Percentiles rank a stretch among this genome's conserved stretches.
Conservation (phyloP, 1,284 basidiomycete species). For the Gomphus sp. region DNA sequence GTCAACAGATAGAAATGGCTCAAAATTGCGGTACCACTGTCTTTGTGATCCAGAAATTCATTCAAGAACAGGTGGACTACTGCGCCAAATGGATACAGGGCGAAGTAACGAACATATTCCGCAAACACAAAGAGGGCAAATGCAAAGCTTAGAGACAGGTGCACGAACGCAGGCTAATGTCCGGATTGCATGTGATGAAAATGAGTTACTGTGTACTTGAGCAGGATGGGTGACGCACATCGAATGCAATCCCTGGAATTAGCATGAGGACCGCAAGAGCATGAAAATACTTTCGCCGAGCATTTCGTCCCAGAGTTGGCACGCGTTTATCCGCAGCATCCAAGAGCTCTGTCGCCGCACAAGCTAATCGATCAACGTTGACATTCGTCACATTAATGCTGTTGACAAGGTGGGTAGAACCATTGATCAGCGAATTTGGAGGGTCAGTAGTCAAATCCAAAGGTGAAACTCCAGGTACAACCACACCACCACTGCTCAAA, state of each 20-base stretch:
- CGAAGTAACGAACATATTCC: slow-evolving; percentile 97
- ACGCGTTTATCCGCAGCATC: slow-evolving; percentile 84
- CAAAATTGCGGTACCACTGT: slow-evolving; percentile 92
- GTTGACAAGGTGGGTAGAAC: slow-evolving; percentile 26
- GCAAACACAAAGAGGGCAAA: slow-evolving; percentile 93
- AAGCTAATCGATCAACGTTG: slow-evolving; percentile 8
- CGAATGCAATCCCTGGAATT: slow-evolving; percentile 84
- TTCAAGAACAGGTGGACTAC: slow-evolving; percentile 93
- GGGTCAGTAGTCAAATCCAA: background rate
- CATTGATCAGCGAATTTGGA: background rate
- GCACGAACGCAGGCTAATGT: slow-evolving; percentile 86
- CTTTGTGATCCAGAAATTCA: slow-evolving; percentile 94
- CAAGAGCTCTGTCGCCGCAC: slow-evolving; percentile 66
- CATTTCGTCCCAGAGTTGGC: slow-evolving; percentile 87
- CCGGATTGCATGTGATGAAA: background rate
- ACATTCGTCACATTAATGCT: slow-evolving; percentile 47
- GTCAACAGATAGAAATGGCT: slow-evolving; percentile 96
- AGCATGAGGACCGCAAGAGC: slow-evolving; percentile 94
- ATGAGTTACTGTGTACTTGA: slow-evolving; percentile 13
- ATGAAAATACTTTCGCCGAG: slow-evolving; percentile 97
- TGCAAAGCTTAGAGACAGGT: slow-evolving; percentile 87
- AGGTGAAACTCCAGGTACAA: background rate
- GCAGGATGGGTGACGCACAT: slow-evolving; percentile 51
- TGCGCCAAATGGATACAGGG: slow-evolving; percentile 93
- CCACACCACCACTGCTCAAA: slow-evolving; percentile 24